Base-by-base conservation (phyloP, 257 asterid species). In the Penstemon newberryi region DNA sequence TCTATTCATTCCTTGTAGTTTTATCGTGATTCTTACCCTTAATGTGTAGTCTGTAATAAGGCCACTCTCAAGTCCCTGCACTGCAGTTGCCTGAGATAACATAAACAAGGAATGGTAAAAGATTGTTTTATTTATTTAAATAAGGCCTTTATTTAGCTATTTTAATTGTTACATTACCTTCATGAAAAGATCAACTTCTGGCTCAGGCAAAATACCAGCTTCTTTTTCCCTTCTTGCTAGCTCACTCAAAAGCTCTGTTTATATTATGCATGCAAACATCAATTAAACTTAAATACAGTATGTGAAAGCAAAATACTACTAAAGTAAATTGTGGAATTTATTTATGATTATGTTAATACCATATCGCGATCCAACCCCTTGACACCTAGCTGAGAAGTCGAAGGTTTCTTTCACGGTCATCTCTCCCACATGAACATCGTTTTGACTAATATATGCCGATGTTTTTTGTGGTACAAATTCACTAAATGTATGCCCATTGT, bases 381-480 rank as follows among this genome's bases (percentile, higher is more conserved):
- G 18, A 15, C 18, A 15, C 18, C 18, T 15, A 15, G 18, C 18
- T 15, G 18, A 15, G 18, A 15, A 15, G 18, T 15, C 18, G 18
- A 15, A 15, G 18, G 18, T 15, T 15, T 15, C 18, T 15, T 15
- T 15, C 18, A 15, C 18, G 18, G 18, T 15, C 18, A 15, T 91
- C 76, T 91, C 98, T 66, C 89, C 95, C 0, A 84, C 81, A 73
- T 91, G 98, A 67, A 92, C 84, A 79, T 92, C 98, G 60, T 86
- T 86, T 75, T 92, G 98, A 74, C 98, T 92, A 37, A 92, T 87
- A 79, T 89, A 92, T 6, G 98, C 98, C 0, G 98, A 89, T 25
- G 98, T 89, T 67, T 87, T 92, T 0, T 79, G 87, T 0, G 98
- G 89, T 6, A 89, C 90, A 65, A 92, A 92, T 45, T 92, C 98